Evolutionary conservation across 169 alveolate species (phyloP), one percentile per base, ranked within the genome.

Genomic region (Plasmodium blacklocki): DNA sequence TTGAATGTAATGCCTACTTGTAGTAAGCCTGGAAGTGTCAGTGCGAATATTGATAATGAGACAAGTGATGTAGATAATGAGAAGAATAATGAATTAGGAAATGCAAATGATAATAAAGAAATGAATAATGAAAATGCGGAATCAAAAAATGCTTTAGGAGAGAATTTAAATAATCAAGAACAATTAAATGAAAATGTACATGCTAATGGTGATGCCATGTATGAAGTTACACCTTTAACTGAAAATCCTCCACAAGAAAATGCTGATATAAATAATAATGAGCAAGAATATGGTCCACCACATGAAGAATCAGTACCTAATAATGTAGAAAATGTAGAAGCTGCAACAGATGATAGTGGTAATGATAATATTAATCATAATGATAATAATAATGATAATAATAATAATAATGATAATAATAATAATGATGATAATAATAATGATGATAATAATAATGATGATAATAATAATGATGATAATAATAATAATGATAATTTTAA

Each of bases 1-100:
- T 64, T 76, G 68, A 47, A 76, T 58, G 19, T 26, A n/a, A 76
- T 64, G 45, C 70, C 89, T 3, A 63, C 76, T 5, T 26, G 74
- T 76, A 52, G 49, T 15, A 76, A 64, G 50, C 43, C 88, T 9
- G 64, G 71, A 32, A 63, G 63, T 18, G 32, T 1, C 14, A 54
- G 43, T 52, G 56, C 14, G 15, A 59, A 14, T 26, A 73, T 26
- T 60, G 58, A 47, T 11, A 39, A 32, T 11, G n/a, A 11, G 11
- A 56, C 7, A 8, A 21, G 11, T 45, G 14, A 18, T 5, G 68
- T 18, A 9, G 14, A 60, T 60, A 60, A 21, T n/a, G 39, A n/a
- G 8, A 11, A 60, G 11, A 15, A n/a, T n/a, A 4, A 3, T 18
- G 39, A 18, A 15, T 9, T 9, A n/a, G 9, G 43, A 18, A 32